Evolutionary conservation across 1,139 yeast genomes (phyloP).

Genomic region (Meyerozyma guilliermondii): DNA sequence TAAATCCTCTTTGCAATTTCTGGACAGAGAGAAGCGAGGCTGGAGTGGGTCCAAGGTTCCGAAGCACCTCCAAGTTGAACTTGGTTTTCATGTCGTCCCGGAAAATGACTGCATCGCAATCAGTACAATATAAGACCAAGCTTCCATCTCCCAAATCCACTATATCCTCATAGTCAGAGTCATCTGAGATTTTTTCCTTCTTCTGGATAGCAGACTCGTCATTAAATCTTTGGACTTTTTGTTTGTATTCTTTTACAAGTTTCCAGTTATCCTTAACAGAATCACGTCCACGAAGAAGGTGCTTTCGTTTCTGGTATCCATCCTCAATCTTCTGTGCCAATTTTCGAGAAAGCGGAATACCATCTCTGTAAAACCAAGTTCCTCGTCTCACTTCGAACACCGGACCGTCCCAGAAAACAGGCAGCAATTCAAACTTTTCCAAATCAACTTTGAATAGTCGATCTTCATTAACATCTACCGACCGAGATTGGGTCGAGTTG

Average conservation of each 20-base stretch:
- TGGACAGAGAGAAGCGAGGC: slow-evolving; percentile 31
- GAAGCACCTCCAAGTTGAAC: slow-evolving; percentile 35
- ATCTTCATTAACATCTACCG: slow-evolving; percentile 74
- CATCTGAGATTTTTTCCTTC: slow-evolving; percentile 7
- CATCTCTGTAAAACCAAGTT: slow-evolving; percentile 67
- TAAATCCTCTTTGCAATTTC: slow-evolving; percentile 35
- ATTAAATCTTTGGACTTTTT: slow-evolving; percentile 13
- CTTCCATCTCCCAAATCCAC: slow-evolving; percentile 25
- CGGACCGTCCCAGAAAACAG: slow-evolving; percentile 91
- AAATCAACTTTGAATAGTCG: slow-evolving; percentile 70
- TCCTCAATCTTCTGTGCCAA: slow-evolving; percentile 58
- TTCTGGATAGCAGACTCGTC: slow-evolving; percentile 5
- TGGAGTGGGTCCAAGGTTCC: slow-evolving; percentile 31
- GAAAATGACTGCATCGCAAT: slow-evolving; percentile 31
- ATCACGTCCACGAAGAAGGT: slow-evolving; percentile 8
- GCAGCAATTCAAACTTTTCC: slow-evolving; percentile 46
- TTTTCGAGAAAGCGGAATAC: slow-evolving; percentile 51
- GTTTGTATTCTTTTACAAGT: neutral
- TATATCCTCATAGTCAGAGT: slow-evolving; percentile 17
- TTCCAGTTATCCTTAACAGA: neutral
- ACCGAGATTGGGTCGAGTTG: neutral
- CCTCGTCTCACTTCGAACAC: slow-evolving; percentile 80
- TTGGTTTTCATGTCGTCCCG: slow-evolving; percentile 29
- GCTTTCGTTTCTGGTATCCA: slow-evolving; percentile 37
- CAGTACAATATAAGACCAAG: slow-evolving; percentile 29